Evolutionary conservation across 2,329 filamentous ascomycete genomes (phyloP).

Genomic region (Periconia macrospinosa): DNA sequence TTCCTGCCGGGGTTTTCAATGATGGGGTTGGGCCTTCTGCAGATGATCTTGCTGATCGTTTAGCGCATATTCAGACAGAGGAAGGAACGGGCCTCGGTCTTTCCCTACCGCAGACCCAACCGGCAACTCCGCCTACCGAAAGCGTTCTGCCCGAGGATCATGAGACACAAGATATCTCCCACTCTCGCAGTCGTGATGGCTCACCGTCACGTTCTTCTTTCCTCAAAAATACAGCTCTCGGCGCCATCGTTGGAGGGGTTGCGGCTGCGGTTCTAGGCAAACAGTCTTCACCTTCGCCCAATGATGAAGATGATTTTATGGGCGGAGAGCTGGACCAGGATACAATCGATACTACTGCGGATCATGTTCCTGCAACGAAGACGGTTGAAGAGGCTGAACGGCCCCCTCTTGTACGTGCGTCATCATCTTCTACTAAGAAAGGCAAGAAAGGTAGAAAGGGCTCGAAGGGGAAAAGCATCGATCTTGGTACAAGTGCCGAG

Average conservation of each 20-base stretch:
- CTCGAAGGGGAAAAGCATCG: slow-evolving; percentile 27
- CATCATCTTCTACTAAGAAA: slow-evolving; percentile 28
- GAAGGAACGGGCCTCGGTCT: slow-evolving; percentile 13
- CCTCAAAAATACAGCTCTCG: slow-evolving; percentile 33
- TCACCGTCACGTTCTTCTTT: slow-evolving; percentile 24
- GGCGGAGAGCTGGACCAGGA: slow-evolving; percentile 25
- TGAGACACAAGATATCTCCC: slow-evolving; percentile 22
- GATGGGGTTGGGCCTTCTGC: slow-evolving; percentile 15
- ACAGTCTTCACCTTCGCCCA: slow-evolving; percentile 17
- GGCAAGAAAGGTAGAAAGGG: slow-evolving; percentile 37
- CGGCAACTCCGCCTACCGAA: slow-evolving; percentile 22
- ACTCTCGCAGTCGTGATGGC: slow-evolving; percentile 13
- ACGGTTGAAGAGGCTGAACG: slow-evolving; percentile 10
- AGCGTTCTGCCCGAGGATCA: slow-evolving; percentile 21
- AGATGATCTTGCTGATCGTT: slow-evolving; percentile 26
- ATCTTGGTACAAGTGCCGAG: slow-evolving; percentile 6
- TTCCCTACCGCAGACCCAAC: slow-evolving; percentile 12
- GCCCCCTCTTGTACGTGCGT: slow-evolving; percentile 8
- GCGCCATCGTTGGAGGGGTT: slow-evolving; percentile 26
- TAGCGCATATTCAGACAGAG: slow-evolving; percentile 17
- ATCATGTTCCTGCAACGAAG: slow-evolving; percentile 6
- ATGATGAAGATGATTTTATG: slow-evolving; percentile 23
- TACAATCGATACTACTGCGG: slow-evolving; percentile 17
- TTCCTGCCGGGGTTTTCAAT: slow-evolving; percentile 32
- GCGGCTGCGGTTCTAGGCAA: slow-evolving; percentile 19